Conservation (phyloP, 176 grass and related monocot genomes). For the Pharus latifolius region DNA sequence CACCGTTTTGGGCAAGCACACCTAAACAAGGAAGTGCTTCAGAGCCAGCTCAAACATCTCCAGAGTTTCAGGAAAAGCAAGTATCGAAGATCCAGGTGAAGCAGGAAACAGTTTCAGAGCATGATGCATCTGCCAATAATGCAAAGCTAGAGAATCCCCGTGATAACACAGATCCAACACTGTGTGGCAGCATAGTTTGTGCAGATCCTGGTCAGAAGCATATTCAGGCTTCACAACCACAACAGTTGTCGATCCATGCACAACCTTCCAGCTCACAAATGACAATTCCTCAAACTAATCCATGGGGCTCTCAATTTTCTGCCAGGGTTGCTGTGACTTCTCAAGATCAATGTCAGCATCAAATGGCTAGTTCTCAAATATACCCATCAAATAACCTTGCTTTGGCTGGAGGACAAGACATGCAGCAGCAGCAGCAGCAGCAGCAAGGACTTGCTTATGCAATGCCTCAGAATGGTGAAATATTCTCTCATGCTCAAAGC, state of each 20-base stretch:
- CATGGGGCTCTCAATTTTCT: constrained; percentile 11
- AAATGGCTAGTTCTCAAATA: constrained; percentile 38
- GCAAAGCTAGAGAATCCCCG: constrained; percentile 22
- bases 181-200: constrained; percentile 10
- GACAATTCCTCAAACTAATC: constrained; percentile 4
- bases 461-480: constrained; percentile 35
- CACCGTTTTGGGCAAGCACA: constrained; percentile 8
- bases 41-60: background rate
- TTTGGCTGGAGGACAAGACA: constrained; percentile 35
- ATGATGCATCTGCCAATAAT: constrained; percentile 30
- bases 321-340: background rate
- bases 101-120: constrained; percentile 9
- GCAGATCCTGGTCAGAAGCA: constrained; percentile 13
- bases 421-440: constrained; percentile 30
- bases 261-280: constrained; percentile 28
- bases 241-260: constrained; percentile 11
- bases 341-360: constrained; percentile 39
- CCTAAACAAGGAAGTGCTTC: constrained; percentile 18
- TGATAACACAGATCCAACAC: constrained; percentile 10
- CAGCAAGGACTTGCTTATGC: constrained; percentile 28
- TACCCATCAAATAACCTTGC: constrained; percentile 35
- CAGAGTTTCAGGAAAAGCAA: constrained; percentile 24
- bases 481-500: constrained; percentile 31
- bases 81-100: constrained; percentile 18
- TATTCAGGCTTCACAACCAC: constrained; percentile 21